phyloP scores from a whole-genome alignment of 23 red algal genomes.

The Agarophyton chilense region DNA sequence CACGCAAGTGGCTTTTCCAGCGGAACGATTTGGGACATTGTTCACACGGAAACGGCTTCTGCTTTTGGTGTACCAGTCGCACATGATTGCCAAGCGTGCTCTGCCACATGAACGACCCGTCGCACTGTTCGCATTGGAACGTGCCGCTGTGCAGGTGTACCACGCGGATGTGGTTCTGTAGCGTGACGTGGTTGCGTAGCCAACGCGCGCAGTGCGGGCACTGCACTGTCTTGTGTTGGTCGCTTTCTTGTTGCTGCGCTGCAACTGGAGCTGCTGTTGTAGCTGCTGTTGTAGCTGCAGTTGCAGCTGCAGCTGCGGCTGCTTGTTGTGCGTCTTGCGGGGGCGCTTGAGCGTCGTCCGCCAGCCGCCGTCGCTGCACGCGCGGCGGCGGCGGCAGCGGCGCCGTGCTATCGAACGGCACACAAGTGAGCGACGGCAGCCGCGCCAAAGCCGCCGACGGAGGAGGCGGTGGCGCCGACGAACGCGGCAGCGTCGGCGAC shows the following conservation, averaged over 20 bases:
- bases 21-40: conserved; percentile 47
- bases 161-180: conserved; percentile 71
- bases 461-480: not conserved
- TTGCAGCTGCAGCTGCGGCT: not conserved
- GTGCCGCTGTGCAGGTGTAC: conserved; percentile 53
- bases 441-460: not conserved
- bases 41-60: conserved; percentile 39
- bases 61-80: conserved; percentile 57
- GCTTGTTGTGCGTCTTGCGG: not conserved
- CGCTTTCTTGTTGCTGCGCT: not conserved
- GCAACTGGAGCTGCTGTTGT: not conserved
- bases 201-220: conserved; percentile 31
- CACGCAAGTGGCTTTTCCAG: conserved; percentile 61
- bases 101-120: conserved; percentile 58
- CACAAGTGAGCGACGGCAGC: not conserved
- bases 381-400: conserved; percentile 1
- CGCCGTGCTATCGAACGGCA: not conserved
- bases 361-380: not conserved
- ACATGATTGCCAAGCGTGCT: conserved; percentile 66
- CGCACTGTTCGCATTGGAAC: conserved; percentile 46
- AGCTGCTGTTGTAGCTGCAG: not conserved
- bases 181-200: conserved; percentile 52
- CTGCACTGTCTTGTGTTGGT: conserved; percentile 28
- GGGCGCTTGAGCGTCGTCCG: not conserved
- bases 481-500: not conserved